These are phyloP conservation scores for Trichaptum fuscoviolaceum DNA, from an alignment of 768 basidiomycete species.

Conservation along the genomic window DNA sequence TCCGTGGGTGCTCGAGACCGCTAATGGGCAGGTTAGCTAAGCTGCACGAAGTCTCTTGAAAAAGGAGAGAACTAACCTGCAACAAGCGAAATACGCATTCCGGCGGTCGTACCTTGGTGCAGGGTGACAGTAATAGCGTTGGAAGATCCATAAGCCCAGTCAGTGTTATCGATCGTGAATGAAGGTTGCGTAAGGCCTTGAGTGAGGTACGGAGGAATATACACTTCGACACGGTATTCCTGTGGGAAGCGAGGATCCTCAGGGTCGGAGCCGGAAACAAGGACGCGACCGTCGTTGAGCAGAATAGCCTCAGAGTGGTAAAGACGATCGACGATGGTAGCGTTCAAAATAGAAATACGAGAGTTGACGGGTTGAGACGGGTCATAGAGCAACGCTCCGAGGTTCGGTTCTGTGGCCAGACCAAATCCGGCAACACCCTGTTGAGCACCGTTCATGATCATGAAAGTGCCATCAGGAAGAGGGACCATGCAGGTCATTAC, in stretches of 20 bases:
- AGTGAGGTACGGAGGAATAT: conserved; percentile 82
- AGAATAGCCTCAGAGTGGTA: conserved; percentile 78
- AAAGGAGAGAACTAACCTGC: conserved; percentile 40
- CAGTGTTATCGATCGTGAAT: conserved; percentile 51
- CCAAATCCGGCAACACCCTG: conserved; percentile 73
- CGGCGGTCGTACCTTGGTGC: conserved; percentile 34
- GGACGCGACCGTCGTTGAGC: conserved; percentile 67
- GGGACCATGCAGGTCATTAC: conserved; percentile 75
- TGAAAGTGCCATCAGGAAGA: conserved; percentile 68
- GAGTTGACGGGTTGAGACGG: conserved; percentile 52
- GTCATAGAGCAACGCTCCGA: conserved; percentile 64
- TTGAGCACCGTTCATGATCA: conserved; percentile 72
- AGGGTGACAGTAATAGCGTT: conserved; percentile 46
- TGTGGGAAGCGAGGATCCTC: conserved; percentile 58
- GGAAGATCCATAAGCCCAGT: conserved; percentile 57
- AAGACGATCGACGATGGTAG: conserved; percentile 66
- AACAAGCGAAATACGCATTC: conserved; percentile 58
- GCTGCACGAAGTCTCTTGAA: conserved; percentile 4
- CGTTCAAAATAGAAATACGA: conserved; percentile 61
- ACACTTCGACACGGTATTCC: conserved; percentile 75
- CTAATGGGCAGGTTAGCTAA: conserved; percentile 28
- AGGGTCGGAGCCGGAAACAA: conserved; percentile 75
- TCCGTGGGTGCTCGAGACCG: conserved; percentile 72
- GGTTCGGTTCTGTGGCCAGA: conserved; percentile 57
- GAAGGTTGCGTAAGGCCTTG: conserved; percentile 56